A percentile compares a stretch with the other conserved stretches of the same genome.
These are phyloP conservation scores for Tuctoria greenei DNA, from an alignment of 176 grass and related monocot species.

Conservation along the genomic window DNA sequence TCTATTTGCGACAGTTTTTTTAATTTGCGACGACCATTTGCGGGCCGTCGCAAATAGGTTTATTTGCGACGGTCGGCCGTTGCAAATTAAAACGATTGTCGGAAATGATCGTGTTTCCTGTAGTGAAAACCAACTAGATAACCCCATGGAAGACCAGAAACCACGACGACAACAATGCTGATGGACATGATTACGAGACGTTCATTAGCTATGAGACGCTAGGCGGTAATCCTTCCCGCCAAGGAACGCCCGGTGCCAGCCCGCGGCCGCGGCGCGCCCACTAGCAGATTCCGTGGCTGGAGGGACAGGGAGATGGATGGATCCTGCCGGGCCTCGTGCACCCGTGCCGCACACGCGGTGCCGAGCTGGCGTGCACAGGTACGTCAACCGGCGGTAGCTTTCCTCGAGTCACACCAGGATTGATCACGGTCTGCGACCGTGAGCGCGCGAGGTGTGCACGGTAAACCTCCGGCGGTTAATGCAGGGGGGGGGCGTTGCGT, in stretches of 20 bases:
- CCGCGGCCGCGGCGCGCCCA: no score
- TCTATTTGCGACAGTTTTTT: no score
- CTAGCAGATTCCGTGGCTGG: not conserved
- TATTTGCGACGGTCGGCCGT: no score
- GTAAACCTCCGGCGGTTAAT: conserved; percentile 3
- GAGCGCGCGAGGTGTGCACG: conserved; percentile 16
- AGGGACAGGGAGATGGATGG: not conserved
- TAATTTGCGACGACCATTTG: no score
- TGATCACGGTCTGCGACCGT: conserved; percentile 25
- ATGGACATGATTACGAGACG: not conserved
- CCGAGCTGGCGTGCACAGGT: not conserved
- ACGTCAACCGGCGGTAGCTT: conserved; percentile 16
- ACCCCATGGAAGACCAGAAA: not conserved
- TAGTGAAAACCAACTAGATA: conserved; percentile 12
- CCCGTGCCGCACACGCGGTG: not conserved
- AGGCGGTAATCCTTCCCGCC: not conserved
- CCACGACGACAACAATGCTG: not conserved
- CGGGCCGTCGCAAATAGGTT: no score
- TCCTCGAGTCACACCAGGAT: conserved; percentile 34
- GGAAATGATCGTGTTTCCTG: no score
- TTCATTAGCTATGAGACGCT: not conserved
- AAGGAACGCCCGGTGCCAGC: not conserved
- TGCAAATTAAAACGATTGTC: no score
- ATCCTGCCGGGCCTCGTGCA: not conserved
- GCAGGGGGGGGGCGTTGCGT: not conserved